Conservation (phyloP, 176 grass and related monocot species). For the Carex cristatella region DNA sequence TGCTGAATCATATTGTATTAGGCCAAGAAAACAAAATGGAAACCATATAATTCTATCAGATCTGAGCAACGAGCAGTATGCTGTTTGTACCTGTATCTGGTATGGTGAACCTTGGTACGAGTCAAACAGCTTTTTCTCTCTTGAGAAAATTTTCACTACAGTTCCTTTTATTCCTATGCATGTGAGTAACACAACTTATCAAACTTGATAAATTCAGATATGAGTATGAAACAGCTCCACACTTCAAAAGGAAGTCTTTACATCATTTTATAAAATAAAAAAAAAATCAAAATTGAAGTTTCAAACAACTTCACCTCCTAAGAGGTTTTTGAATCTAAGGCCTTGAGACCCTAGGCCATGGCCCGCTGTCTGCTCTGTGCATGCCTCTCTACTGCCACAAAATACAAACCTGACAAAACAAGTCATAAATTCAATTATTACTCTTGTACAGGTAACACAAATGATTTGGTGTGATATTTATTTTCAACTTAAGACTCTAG, state of each 20-base stretch:
- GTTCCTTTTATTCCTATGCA: neutral
- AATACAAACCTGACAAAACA: slow-evolving; percentile 49
- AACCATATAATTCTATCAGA: no score
- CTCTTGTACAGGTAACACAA: neutral
- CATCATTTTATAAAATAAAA: neutral
- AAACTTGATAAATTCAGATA: neutral
- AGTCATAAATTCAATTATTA: neutral
- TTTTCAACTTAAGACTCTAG: neutral
- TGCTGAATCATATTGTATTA: no score
- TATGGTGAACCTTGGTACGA: neutral
- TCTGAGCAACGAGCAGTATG: neutral
- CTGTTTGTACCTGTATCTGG: neutral
- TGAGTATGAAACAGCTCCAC: neutral
- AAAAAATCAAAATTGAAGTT: neutral
- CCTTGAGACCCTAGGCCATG: slow-evolving; percentile 55
- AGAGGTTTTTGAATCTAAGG: slow-evolving; percentile 34
- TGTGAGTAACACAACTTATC: neutral
- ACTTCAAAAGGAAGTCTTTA: neutral
- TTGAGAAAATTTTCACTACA: neutral
- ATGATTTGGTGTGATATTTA: neutral
- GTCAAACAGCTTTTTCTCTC: neutral
- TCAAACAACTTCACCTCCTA: slow-evolving; percentile 15
- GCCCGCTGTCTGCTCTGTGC: slow-evolving; percentile 61
- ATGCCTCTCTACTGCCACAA: slow-evolving; percentile 88
- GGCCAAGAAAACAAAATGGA: no score